Conservation (phyloP, 805 yeast genomes). For the Barnettozyma sucrosica region DNA sequence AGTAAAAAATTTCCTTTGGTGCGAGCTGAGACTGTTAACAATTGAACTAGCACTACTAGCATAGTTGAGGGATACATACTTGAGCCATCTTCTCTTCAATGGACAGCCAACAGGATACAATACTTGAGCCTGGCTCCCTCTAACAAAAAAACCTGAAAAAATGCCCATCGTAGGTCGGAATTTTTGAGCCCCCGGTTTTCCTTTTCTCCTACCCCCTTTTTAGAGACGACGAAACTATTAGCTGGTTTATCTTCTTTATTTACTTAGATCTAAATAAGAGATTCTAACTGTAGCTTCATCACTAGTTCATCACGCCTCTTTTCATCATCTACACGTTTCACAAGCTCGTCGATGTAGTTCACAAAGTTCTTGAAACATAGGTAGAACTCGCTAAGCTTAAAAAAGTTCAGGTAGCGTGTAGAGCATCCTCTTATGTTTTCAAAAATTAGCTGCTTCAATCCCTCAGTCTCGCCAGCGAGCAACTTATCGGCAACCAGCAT, state of each 20-base stretch:
- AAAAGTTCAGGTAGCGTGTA: slow-evolving; percentile 19
- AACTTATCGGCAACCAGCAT: slow-evolving; percentile 22
- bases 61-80: not conserved
- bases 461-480: slow-evolving; percentile 7
- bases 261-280: not conserved
- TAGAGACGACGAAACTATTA: too few species aligned
- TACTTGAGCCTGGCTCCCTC: too few species aligned
- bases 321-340: slow-evolving; percentile 2
- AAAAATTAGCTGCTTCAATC: slow-evolving; percentile 17
- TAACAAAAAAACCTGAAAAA: not conserved
- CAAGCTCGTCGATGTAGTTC: slow-evolving; percentile 20
- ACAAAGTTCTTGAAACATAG: slow-evolving; percentile 21
- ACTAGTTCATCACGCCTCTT: not conserved
- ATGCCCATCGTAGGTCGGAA: not conserved
- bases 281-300: not conserved
- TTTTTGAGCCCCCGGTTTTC: not conserved
- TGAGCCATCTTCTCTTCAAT: not conserved
- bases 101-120: not conserved
- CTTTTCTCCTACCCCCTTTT: not conserved
- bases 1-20: slow-evolving; percentile 48
- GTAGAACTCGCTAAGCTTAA: slow-evolving; percentile 14
- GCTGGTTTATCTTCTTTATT: too few species aligned
- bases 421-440: slow-evolving; percentile 22
- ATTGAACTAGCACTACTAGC: not conserved
- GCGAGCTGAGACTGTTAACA: slow-evolving; percentile 7